These are phyloP conservation scores for Cladorrhinum sp. DNA, from an alignment of 2,329 filamentous ascomycete species.

Conservation along the genomic window DNA sequence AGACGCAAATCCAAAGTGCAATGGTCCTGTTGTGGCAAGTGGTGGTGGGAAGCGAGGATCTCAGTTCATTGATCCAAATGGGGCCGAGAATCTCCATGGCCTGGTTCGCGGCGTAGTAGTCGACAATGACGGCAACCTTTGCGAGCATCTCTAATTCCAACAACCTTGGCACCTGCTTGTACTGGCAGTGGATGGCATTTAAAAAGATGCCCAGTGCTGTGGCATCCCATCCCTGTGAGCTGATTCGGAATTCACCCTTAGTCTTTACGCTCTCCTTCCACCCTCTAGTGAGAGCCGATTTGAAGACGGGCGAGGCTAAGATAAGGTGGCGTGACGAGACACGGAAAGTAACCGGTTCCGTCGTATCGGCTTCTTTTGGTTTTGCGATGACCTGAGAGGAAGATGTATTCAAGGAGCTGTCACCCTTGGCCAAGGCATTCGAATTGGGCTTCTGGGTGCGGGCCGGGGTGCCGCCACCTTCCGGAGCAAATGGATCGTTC, in stretches of 20 bases:
- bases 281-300: conserved; percentile 3
- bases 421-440: not conserved
- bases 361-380: not conserved
- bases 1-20: conserved; percentile 5
- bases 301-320: conserved; percentile 5
- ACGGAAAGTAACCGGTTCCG: conserved; percentile 3
- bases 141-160: conserved; percentile 7
- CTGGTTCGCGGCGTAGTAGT: conserved; percentile 5
- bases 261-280: conserved; percentile 4
- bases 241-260: not conserved
- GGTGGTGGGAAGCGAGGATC: not conserved
- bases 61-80: not conserved
- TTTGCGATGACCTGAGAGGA: conserved; percentile 1
- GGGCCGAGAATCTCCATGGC: not conserved
- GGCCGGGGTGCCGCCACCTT: not conserved
- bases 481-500: not conserved
- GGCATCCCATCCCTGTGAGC: conserved; percentile 3
- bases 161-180: not conserved
- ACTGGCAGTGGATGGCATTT: conserved; percentile 4
- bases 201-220: conserved; percentile 4
- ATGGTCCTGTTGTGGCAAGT: not conserved
- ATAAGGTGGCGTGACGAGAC: conserved; percentile 7
- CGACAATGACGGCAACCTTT: conserved; percentile 11
- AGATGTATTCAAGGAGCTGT: not conserved
- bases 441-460: not conserved